A percentile compares a stretch with the other conserved stretches of the same genome.
These are phyloP conservation scores for Phytophthora sp. DNA, from an alignment of 352 stramenopile species.

Conservation along the genomic window DNA sequence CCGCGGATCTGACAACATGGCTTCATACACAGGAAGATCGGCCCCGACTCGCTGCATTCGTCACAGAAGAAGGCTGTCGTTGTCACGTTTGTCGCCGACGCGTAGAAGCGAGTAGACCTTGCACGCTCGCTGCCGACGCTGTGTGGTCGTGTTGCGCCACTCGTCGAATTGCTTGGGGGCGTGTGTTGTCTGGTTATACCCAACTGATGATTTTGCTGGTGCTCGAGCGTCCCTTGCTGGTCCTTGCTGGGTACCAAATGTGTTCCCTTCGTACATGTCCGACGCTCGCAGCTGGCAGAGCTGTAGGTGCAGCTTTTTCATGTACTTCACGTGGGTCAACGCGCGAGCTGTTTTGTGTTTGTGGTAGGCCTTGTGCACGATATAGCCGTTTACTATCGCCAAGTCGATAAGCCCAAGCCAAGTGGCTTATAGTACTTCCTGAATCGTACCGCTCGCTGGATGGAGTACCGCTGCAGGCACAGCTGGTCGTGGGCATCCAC, in stretches of 20 bases:
- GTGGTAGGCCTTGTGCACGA: constrained; percentile 25
- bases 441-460: constrained; percentile 8
- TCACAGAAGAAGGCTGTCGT: neutral
- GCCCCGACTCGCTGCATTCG: neutral
- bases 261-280: constrained; percentile 27
- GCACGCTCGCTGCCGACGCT: neutral
- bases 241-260: neutral
- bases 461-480: neutral
- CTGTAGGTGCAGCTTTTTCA: constrained; percentile 16
- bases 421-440: constrained; percentile 36
- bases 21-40: neutral
- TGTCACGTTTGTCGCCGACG: neutral
- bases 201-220: neutral
- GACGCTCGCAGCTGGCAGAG: neutral
- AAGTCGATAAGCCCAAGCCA: constrained; percentile 25
- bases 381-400: constrained; percentile 33
- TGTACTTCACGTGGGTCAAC: constrained; percentile 24
- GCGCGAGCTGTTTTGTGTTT: constrained; percentile 6
- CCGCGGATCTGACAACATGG: neutral
- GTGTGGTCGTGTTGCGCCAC: neutral
- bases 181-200: too few species aligned
- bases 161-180: neutral
- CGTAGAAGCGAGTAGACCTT: neutral
- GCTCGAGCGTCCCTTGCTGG: neutral
- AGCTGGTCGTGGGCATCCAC: neutral